Percentiles rank a stretch among this genome's conserved stretches.
phyloP scores from a whole-genome alignment of 345 rosid genomes.

The Eucalyptus erythrocorys region DNA sequence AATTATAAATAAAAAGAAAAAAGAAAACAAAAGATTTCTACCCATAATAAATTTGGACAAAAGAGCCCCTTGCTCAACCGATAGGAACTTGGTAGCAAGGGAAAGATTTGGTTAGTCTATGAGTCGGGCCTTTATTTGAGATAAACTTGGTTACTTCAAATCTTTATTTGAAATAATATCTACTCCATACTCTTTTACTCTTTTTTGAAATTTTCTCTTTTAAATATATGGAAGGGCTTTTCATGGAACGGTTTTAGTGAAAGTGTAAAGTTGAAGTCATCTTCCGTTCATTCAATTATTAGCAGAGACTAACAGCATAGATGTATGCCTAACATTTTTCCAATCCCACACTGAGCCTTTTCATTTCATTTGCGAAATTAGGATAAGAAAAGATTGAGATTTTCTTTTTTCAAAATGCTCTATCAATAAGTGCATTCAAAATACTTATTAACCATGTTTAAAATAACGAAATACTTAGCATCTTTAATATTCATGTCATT shows the following conservation, averaged over 20 bases:
- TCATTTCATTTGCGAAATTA: not conserved
- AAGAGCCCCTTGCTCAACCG: no score
- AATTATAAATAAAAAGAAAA: not conserved
- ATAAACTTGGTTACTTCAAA: rapidly evolving
- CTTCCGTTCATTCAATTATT: not conserved
- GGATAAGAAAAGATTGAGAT: not conserved
- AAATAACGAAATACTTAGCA: rapidly evolving
- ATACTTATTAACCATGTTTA: not conserved
- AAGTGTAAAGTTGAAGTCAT: not conserved
- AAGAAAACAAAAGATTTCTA: no score
- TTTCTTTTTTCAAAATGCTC: not conserved
- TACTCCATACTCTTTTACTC: rapidly evolving
- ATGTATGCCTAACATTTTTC: not conserved
- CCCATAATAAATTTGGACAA: not conserved
- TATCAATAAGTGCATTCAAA: not conserved
- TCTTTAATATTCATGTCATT: not conserved
- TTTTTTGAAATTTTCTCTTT: no score
- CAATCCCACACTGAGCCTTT: not conserved
- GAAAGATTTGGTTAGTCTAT: no score
- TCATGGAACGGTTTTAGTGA: not conserved
- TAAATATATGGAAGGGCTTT: not conserved
- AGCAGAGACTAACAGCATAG: not conserved
- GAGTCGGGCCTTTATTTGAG: rapidly evolving
- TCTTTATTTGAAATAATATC: rapidly evolving
- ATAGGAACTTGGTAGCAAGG: no score